Evolutionary conservation across 2,329 filamentous ascomycete genomes (phyloP).

Genomic region (Albophoma yamanashiensis): DNA sequence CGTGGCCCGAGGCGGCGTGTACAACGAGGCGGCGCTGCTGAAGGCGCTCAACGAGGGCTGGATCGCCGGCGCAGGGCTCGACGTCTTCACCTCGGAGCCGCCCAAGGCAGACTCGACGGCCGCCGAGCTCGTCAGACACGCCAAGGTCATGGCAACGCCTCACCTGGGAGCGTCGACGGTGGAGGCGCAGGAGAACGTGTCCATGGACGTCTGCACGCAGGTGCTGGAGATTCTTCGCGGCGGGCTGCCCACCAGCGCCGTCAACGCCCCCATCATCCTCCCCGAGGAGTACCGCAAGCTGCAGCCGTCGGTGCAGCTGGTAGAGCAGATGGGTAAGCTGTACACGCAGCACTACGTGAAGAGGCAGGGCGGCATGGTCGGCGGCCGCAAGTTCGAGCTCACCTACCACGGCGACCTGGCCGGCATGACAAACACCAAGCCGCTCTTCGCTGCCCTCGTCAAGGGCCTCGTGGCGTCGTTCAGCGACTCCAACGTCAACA

Average conservation of each 20-base stretch:
- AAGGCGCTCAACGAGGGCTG: constrained; percentile 58
- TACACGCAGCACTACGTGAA: constrained; percentile 66
- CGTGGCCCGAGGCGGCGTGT: constrained; percentile 69
- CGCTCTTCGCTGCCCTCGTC: constrained; percentile 67
- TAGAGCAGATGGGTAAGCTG: constrained; percentile 69
- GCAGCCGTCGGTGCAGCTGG: constrained; percentile 63
- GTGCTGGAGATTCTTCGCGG: constrained; percentile 63
- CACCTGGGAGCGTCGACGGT: constrained; percentile 72
- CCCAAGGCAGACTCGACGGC: constrained; percentile 45
- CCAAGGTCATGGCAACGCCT: constrained; percentile 65
- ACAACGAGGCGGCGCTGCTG: constrained; percentile 65
- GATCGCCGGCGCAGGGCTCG: constrained; percentile 67
- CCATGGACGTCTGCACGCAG: constrained; percentile 72
- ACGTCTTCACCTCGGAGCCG: constrained; percentile 72
- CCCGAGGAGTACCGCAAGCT: constrained; percentile 71
- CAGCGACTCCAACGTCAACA: constrained; percentile 62
- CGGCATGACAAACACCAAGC: constrained; percentile 61
- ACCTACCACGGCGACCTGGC: constrained; percentile 69
- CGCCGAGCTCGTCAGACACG: constrained; percentile 53
- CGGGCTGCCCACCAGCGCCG: constrained; percentile 62
- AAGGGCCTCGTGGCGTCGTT: constrained; percentile 66
- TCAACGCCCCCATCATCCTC: constrained; percentile 73
- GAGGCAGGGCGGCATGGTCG: constrained; percentile 31
- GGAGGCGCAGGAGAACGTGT: constrained; percentile 78
- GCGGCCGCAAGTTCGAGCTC: constrained; percentile 62